Percentiles rank a stretch among this genome's conserved stretches.
Conservation (phyloP, 495 filamentous ascomycete genomes). For the Penicillium nucicola region DNA sequence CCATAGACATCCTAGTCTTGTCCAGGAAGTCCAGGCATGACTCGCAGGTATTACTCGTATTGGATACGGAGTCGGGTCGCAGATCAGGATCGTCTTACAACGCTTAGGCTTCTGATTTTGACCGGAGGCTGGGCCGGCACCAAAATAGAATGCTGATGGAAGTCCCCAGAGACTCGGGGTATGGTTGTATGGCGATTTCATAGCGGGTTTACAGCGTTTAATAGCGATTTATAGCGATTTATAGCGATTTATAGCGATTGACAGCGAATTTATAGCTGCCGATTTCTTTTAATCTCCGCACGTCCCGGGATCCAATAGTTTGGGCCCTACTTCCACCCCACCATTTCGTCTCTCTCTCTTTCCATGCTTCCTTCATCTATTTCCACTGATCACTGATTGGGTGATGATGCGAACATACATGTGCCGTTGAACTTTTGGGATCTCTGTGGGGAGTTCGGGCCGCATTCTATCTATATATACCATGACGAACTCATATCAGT, state of each 20-base stretch:
- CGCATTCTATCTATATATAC: background rate
- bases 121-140: conserved; percentile 2
- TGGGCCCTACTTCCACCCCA: conserved; percentile 19
- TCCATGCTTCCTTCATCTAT: background rate
- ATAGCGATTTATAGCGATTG: too few relatives aligned
- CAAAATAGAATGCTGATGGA: conserved; percentile 5
- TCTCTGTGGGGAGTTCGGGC: background rate
- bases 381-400: background rate
- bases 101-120: background rate
- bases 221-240: too few relatives aligned
- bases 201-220: too few relatives aligned
- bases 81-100: conserved; percentile 9
- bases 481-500: conserved; percentile 37
- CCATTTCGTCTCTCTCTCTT: conserved; percentile 5
- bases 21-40: background rate
- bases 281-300: conserved; percentile 24
- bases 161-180: background rate
- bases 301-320: conserved; percentile 17
- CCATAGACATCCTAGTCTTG: background rate
- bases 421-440: too few relatives aligned
- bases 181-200: too few relatives aligned
- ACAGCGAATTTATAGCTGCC: background rate
- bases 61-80: conserved; percentile 4
- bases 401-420: too few relatives aligned
- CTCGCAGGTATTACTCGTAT: conserved; percentile 1